Evolutionary conservation across 495 filamentous ascomycete species (phyloP), one percentile per base, ranked within the genome.

Genomic region (Penicillium cosmopolitanum): DNA sequence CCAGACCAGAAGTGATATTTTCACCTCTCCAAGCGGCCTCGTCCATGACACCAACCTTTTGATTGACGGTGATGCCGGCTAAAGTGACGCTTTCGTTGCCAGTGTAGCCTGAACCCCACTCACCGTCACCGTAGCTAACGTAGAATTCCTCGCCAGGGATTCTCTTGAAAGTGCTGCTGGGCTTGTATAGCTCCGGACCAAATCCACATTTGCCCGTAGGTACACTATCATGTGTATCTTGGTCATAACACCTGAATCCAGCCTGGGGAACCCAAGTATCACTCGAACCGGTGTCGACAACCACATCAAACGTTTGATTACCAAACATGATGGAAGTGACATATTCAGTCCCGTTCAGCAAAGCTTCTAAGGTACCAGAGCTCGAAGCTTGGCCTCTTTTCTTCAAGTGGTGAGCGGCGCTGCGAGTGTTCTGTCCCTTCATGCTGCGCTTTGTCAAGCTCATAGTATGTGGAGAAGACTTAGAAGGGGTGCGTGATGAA

Each of bases 271-370:
- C 58, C 85, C 85, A 89, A 2, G 84, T 87, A 64, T 89, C 86
- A 57, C 74, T 78, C 35, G 77, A 82, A 13, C 85, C 85, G 12
- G 84, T 87, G 65, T 87, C 86, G 44, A 89, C 68, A 55, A 83
- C 77, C 10, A 82, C 68, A 1, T 75, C 62, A 55, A 85, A 82
- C 0, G 62, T 73, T 16, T 66, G 58, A 3, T 50, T 43, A 4
- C 42, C 61, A 43, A 63, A 25, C 0, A 21, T 44, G 19, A 63
- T 63, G 15, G 42, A n/a, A 6, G 61, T 63, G 16, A 56, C 56
- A 47, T 50, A 63, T 44, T 63, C 61, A n/a, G 54, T 15, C 12
- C 36, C 51, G 31, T 15, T 31, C 28, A 16, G 33, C 25, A 56
- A 44, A 56, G 47, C 35, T 10, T 36, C 2, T 36, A 31, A 43